phyloP scores from a whole-genome alignment of 164 flowering plant genomes.

The Sextonia rubra region DNA sequence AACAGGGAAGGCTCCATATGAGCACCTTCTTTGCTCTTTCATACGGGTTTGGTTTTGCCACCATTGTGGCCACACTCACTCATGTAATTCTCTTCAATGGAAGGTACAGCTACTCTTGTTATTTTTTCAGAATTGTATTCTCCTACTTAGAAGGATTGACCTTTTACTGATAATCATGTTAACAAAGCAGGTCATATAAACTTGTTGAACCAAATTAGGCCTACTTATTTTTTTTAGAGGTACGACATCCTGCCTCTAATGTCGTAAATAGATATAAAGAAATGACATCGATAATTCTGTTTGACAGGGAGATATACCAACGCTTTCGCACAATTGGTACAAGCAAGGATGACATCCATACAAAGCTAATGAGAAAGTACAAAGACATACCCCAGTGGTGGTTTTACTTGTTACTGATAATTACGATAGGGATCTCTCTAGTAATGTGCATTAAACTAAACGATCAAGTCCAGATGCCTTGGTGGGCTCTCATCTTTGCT shows the following conservation, averaged over 20 bases:
- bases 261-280: background rate
- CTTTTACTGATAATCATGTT: too few relatives aligned
- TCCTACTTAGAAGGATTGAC: background rate
- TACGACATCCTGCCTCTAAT: background rate
- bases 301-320: conserved; percentile 42
- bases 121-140: background rate
- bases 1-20: conserved; percentile 37
- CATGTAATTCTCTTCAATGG: conserved; percentile 60
- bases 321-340: conserved; percentile 25
- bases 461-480: conserved; percentile 71
- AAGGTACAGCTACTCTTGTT: conserved; percentile 26
- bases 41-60: conserved; percentile 59
- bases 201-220: too few relatives aligned
- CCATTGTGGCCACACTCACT: conserved; percentile 47
- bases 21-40: conserved; percentile 48
- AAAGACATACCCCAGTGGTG: conserved; percentile 69
- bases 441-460: conserved; percentile 52
- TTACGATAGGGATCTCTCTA: conserved; percentile 40
- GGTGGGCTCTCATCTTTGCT: conserved; percentile 82
- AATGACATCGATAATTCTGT: too few relatives aligned
- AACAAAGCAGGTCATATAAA: too few relatives aligned
- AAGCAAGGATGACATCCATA: conserved; percentile 59
- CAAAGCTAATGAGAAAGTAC: conserved; percentile 69
- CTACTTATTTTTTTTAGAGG: background rate
- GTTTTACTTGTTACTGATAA: conserved; percentile 44